These are phyloP conservation scores for Aspergillus sp. DNA, from an alignment of 2,329 filamentous ascomycete species.

Conservation along the genomic window DNA sequence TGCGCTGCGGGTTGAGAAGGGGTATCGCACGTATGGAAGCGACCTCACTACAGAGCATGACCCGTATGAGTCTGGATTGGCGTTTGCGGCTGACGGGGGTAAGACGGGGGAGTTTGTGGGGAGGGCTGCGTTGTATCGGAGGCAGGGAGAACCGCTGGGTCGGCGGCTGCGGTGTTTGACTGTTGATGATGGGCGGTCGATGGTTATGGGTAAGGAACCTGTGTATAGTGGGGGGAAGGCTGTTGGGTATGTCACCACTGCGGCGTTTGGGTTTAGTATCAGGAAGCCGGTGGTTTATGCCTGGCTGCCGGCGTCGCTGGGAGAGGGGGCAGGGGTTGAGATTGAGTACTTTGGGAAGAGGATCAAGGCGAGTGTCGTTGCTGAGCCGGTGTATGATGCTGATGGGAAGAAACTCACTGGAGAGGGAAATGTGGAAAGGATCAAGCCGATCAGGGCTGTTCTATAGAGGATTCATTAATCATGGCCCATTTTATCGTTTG, in stretches of 20 bases:
- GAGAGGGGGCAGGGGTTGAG: slow-evolving; percentile 54
- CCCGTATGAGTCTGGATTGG: slow-evolving; percentile 60
- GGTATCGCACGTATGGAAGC: slow-evolving; percentile 56
- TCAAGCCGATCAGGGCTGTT: not conserved
- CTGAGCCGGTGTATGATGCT: slow-evolving; percentile 52
- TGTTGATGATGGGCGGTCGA: slow-evolving; percentile 56
- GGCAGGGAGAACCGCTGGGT: slow-evolving; percentile 40
- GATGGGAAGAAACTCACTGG: slow-evolving; percentile 33
- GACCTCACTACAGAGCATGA: slow-evolving; percentile 64
- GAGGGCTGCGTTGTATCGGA: slow-evolving; percentile 47
- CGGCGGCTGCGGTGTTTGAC: slow-evolving; percentile 49
- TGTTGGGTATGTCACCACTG: slow-evolving; percentile 60
- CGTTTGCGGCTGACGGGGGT: slow-evolving; percentile 47
- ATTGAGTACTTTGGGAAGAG: slow-evolving; percentile 62
- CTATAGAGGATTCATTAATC: no score
- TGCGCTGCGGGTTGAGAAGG: slow-evolving; percentile 59
- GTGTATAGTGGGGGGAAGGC: slow-evolving; percentile 52
- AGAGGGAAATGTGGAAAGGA: no score
- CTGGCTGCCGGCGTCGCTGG: slow-evolving; percentile 52
- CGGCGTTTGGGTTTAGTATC: slow-evolving; percentile 61
- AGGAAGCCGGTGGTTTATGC: slow-evolving; percentile 61
- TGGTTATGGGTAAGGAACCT: slow-evolving; percentile 63
- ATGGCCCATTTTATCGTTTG: no score
- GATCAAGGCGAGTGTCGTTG: slow-evolving; percentile 54
- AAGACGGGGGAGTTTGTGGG: slow-evolving; percentile 50